These are phyloP conservation scores for Ogataea wickerhamii DNA, from an alignment of 805 yeast genomes.

Conservation along the genomic window DNA sequence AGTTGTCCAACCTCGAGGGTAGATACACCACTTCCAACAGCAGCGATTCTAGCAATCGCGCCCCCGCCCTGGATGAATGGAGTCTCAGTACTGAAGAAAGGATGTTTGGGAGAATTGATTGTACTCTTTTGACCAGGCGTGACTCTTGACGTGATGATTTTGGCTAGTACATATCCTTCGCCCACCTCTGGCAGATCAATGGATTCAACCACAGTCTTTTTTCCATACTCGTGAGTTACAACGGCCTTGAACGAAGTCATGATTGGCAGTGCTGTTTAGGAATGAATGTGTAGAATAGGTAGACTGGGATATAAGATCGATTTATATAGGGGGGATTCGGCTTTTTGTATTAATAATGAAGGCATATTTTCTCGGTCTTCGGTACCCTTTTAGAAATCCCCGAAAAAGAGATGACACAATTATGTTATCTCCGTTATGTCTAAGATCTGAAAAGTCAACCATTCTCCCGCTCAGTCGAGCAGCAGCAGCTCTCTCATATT, in stretches of 20 bases:
- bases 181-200: constrained; percentile 1
- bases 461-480: constrained; percentile 4
- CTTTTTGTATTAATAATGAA: too few relatives aligned
- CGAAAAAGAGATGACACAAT: too few relatives aligned
- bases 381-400: too few relatives aligned
- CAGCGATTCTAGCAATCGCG: constrained; percentile 6
- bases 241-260: constrained; percentile 11
- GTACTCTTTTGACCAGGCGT: background rate
- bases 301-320: too few relatives aligned
- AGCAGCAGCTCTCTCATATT: constrained; percentile 4
- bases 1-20: constrained; percentile 4
- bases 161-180: constrained; percentile 5
- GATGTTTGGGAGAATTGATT: constrained; percentile 1
- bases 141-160: constrained; percentile 1
- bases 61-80: constrained; percentile 8
- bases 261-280: too few relatives aligned
- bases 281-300: too few relatives aligned
- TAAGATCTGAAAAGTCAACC: too few relatives aligned
- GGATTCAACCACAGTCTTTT: background rate
- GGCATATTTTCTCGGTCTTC: too few relatives aligned
- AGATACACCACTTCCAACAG: background rate
- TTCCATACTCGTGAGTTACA: constrained; percentile 6
- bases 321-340: too few relatives aligned
- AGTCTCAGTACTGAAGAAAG: constrained; percentile 4
- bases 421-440: too few relatives aligned